A percentile compares a stretch with the other conserved stretches of the same genome.
Conservation (phyloP, 2,329 filamentous ascomycete genomes). For the Trichoderma sp. region DNA sequence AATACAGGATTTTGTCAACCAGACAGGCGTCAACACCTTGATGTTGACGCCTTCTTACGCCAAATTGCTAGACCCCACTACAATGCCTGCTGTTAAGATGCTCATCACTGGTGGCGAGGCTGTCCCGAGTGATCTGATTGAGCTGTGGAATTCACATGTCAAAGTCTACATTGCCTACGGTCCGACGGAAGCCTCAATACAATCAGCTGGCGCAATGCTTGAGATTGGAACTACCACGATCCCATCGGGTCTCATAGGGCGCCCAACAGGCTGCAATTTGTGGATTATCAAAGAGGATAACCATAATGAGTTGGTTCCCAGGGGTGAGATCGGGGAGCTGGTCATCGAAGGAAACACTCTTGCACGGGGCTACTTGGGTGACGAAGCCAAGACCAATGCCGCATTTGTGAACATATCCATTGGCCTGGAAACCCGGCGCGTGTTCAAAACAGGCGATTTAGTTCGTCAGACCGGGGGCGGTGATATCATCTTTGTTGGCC, state of each 20-base stretch:
- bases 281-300: constrained; percentile 9
- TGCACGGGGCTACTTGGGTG: constrained; percentile 9
- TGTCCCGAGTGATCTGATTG: constrained; percentile 14
- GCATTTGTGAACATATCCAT: neutral
- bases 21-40: constrained; percentile 25
- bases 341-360: constrained; percentile 15
- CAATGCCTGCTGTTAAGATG: neutral
- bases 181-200: constrained; percentile 9
- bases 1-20: constrained; percentile 25
- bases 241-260: neutral
- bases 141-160: neutral
- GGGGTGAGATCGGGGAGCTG: constrained; percentile 7
- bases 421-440: neutral
- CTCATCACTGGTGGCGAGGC: constrained; percentile 26
- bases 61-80: constrained; percentile 27
- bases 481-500: constrained; percentile 27
- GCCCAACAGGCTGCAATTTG: neutral
- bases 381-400: neutral
- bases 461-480: constrained; percentile 35
- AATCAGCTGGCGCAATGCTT: neutral
- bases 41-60: constrained; percentile 31
- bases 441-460: constrained; percentile 30
- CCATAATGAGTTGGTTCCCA: neutral
- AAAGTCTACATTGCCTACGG: constrained; percentile 15
- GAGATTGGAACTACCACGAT: neutral